Evolutionary conservation across 2,329 filamentous ascomycete species (phyloP).

Genomic region (Microsporum ferrugineum): DNA sequence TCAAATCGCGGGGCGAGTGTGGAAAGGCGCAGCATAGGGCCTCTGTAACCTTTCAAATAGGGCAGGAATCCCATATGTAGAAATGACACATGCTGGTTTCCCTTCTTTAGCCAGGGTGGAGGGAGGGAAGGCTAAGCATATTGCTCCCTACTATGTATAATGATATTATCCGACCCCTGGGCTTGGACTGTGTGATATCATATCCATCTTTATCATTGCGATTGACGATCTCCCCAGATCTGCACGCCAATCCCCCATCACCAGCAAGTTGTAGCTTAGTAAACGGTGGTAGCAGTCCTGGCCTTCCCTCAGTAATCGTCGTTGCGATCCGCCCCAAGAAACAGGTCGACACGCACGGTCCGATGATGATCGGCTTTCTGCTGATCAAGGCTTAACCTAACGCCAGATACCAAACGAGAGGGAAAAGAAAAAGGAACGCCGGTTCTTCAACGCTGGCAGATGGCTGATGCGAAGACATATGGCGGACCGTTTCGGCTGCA

Average conservation of each 20-base stretch:
- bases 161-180: not conserved
- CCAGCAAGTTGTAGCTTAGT: not conserved
- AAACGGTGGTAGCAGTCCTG: not conserved
- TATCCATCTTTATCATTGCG: not conserved
- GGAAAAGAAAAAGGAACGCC: not conserved
- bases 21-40: not conserved
- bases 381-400: slow-evolving; percentile 4
- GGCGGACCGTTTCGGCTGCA: not conserved
- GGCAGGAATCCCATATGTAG: not conserved
- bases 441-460: not conserved
- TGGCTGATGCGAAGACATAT: not conserved
- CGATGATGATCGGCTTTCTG: slow-evolving; percentile 1
- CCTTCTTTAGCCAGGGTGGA: slow-evolving; percentile 1
- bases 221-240: slow-evolving; percentile 3
- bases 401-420: not conserved
- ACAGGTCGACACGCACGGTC: not conserved
- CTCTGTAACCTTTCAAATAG: not conserved
- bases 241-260: not conserved
- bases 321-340: not conserved
- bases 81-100: not conserved
- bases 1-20: not conserved
- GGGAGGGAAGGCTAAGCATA: slow-evolving; percentile 86
- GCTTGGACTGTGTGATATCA: not conserved
- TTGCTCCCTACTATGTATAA: slow-evolving; percentile 63
- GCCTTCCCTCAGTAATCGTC: not conserved